Percentiles rank a stretch among this genome's conserved stretches.
phyloP scores from a whole-genome alignment of 2,329 filamentous ascomycete genomes.

The Ceratocystis cubensis region DNA sequence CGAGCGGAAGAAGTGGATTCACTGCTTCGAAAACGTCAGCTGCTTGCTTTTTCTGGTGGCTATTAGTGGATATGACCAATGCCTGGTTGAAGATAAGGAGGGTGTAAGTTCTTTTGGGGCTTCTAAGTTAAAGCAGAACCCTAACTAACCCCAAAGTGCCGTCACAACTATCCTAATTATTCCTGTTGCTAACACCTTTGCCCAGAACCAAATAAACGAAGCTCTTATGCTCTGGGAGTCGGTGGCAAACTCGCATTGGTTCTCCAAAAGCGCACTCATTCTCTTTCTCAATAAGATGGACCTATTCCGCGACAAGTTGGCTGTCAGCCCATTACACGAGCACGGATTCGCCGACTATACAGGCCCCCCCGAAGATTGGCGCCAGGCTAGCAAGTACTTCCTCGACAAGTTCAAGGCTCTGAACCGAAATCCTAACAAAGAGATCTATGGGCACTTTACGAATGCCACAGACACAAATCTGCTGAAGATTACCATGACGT shows the following conservation, averaged over 20 bases:
- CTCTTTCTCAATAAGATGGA: slow-evolving; percentile 84
- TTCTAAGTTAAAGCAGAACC: not conserved
- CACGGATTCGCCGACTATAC: slow-evolving; percentile 70
- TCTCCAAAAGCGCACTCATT: slow-evolving; percentile 67
- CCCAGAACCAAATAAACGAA: slow-evolving; percentile 81
- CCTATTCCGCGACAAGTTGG: slow-evolving; percentile 66
- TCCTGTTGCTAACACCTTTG: slow-evolving; percentile 15
- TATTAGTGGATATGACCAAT: slow-evolving; percentile 93
- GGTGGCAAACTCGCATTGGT: slow-evolving; percentile 77
- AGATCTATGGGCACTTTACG: slow-evolving; percentile 51
- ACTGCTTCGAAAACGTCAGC: slow-evolving; percentile 90
- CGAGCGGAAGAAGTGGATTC: slow-evolving; percentile 95
- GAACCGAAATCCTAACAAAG: slow-evolving; percentile 54
- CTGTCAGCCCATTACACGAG: slow-evolving; percentile 55
- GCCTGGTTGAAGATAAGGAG: slow-evolving; percentile 89
- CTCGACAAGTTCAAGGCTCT: slow-evolving; percentile 67
- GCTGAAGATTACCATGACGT: slow-evolving; percentile 74
- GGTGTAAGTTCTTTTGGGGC: slow-evolving; percentile 50
- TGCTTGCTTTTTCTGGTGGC: slow-evolving; percentile 87
- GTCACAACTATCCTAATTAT: not conserved
- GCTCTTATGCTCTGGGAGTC: slow-evolving; percentile 79
- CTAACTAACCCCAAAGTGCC: not conserved
- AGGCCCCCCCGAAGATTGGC: slow-evolving; percentile 57
- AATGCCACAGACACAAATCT: slow-evolving; percentile 58
- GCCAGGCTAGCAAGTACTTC: slow-evolving; percentile 68